phyloP scores from a whole-genome alignment of 192 early-diverging fungal species.

The Tieghemiomyces parasiticus region DNA sequence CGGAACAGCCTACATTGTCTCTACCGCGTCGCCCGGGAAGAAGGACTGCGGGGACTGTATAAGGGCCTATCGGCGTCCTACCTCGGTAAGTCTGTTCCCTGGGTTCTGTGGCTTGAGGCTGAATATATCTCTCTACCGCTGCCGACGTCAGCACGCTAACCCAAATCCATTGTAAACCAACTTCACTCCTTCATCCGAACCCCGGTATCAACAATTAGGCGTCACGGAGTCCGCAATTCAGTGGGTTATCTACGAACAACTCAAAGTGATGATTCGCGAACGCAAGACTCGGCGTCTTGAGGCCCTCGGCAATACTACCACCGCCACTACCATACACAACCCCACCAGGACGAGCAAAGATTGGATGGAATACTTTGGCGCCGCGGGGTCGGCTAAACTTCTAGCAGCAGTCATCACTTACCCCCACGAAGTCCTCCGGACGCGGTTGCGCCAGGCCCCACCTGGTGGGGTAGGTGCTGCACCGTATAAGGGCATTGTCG shows the following conservation, averaged over 20 bases:
- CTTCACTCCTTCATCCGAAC: not conserved
- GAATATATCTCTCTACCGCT: no score
- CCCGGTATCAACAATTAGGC: conserved; percentile 37
- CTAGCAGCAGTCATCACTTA: conserved; percentile 78
- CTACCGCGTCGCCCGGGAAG: conserved; percentile 45
- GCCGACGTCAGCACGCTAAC: no score
- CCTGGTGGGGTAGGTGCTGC: conserved; percentile 44
- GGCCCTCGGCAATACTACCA: conserved; percentile 2
- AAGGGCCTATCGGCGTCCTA: conserved; percentile 84
- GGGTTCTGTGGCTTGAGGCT: no score
- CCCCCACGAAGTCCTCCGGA: conserved; percentile 93
- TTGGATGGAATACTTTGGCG: conserved; percentile 74
- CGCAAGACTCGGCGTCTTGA: conserved; percentile 5
- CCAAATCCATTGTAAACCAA: conserved; percentile 5
- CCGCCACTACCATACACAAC: conserved; percentile 8
- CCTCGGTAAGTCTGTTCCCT: conserved; percentile 43
- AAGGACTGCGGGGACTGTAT: conserved; percentile 76
- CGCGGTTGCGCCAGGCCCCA: conserved; percentile 61
- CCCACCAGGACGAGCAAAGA: conserved; percentile 26
- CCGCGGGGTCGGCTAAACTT: conserved; percentile 76
- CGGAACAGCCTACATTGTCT: conserved; percentile 68
- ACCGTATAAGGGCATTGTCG: conserved; percentile 65
- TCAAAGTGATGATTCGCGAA: conserved; percentile 44
- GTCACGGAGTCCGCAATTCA: conserved; percentile 83
- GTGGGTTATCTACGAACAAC: conserved; percentile 90